Conservation (phyloP, 148 eudicot species). For the Euryodendron excelsum region DNA sequence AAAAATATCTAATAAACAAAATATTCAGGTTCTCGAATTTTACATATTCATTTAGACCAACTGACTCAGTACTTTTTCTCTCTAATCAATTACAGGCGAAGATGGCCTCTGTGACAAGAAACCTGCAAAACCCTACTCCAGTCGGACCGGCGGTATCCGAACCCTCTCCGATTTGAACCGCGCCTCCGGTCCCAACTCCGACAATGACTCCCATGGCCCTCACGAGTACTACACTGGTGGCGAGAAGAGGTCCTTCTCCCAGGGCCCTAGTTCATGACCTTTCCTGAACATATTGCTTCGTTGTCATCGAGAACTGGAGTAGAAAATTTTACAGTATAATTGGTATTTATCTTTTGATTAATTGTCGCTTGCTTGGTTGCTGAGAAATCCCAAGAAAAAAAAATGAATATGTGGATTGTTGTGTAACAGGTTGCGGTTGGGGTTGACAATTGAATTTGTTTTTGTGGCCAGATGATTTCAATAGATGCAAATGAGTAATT, state of each 20-base stretch:
- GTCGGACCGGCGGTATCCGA: slow-evolving; percentile 70
- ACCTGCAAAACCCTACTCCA: slow-evolving; percentile 53
- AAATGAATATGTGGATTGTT: background rate
- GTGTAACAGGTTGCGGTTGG: background rate
- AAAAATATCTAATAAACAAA: too few relatives aligned
- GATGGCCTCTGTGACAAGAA: slow-evolving; percentile 90
- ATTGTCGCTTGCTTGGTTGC: background rate
- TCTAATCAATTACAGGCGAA: too few relatives aligned
- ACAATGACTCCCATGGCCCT: slow-evolving; percentile 74
- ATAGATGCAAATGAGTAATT: background rate
- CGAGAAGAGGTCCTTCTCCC: slow-evolving; percentile 61
- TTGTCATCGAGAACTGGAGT: too few relatives aligned
- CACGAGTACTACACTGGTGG: slow-evolving; percentile 92
- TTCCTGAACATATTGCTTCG: background rate
- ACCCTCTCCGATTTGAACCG: slow-evolving; percentile 89
- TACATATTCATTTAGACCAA: too few relatives aligned
- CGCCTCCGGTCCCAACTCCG: slow-evolving; percentile 68
- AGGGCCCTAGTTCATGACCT: background rate
- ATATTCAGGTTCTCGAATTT: too few relatives aligned
- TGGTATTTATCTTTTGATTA: background rate
- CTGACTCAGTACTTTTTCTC: too few relatives aligned
- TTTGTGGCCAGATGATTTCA: background rate
- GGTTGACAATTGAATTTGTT: background rate
- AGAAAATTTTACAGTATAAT: too few relatives aligned
- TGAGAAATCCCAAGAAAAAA: background rate